Evolutionary conservation across 2,329 filamentous ascomycete species (phyloP).

Genomic region (Bimuria novae-zelandiae): DNA sequence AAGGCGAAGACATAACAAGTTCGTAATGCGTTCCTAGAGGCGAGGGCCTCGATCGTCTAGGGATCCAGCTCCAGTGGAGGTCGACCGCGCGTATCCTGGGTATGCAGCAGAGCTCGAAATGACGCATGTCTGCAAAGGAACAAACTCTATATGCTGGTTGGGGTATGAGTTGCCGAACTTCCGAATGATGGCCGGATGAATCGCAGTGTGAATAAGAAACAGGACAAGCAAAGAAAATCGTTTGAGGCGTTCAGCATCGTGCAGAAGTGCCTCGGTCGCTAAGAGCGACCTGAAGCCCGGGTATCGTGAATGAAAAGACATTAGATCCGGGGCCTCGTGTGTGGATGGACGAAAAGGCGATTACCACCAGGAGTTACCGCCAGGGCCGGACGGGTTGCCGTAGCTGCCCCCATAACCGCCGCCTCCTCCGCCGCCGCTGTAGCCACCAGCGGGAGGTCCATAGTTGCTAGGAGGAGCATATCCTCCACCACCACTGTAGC

Average conservation of each 20-base stretch:
- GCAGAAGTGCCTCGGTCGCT: constrained; percentile 16
- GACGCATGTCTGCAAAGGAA: constrained; percentile 50
- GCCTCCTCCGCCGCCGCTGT: constrained; percentile 45
- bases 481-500: constrained; percentile 47
- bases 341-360: constrained; percentile 28
- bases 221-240: constrained; percentile 27
- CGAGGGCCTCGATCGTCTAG: constrained; percentile 42
- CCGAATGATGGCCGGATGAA: constrained; percentile 44
- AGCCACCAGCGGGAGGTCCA: constrained; percentile 64
- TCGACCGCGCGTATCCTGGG: constrained; percentile 41
- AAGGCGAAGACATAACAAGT: constrained; percentile 46
- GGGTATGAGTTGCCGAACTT: constrained; percentile 53
- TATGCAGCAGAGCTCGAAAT: constrained; percentile 47
- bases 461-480: constrained; percentile 57
- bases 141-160: constrained; percentile 57
- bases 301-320: constrained; percentile 25
- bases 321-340: constrained; percentile 34
- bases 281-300: constrained; percentile 28
- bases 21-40: constrained; percentile 45
- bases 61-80: constrained; percentile 42
- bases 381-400: constrained; percentile 69
- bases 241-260: constrained; percentile 8
- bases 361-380: constrained; percentile 72
- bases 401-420: constrained; percentile 60
- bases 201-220: constrained; percentile 34